These are phyloP conservation scores for Albugo laibachii DNA, from an alignment of 352 stramenopile genomes.

Conservation along the genomic window DNA sequence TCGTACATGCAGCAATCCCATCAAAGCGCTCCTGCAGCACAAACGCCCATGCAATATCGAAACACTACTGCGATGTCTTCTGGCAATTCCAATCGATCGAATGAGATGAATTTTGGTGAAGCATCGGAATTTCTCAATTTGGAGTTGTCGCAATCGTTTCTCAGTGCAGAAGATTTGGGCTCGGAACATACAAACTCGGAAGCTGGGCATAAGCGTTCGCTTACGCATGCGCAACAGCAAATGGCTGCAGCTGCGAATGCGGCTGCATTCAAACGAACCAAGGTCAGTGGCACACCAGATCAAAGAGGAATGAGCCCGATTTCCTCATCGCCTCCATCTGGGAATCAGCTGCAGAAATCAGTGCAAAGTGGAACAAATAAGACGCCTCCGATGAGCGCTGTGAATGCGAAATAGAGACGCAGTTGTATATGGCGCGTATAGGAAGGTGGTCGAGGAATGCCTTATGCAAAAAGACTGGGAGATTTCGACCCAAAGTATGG, in stretches of 20 bases:
- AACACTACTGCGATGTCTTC: conserved; percentile 11
- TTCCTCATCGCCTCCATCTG: conserved; percentile 21
- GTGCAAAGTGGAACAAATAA: conserved; percentile 54
- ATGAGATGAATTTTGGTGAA: conserved; percentile 25
- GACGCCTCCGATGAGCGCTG: conserved; percentile 71
- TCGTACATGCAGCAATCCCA: conserved; percentile 48
- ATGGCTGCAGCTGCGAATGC: conserved; percentile 64
- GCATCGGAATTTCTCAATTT: conserved; percentile 66
- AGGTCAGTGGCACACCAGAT: conserved; percentile 19
- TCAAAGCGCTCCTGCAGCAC: conserved; percentile 4
- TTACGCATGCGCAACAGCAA: conserved; percentile 64
- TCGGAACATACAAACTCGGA: conserved; percentile 2
- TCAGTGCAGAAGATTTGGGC: conserved; percentile 34
- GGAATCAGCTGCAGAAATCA: conserved; percentile 47
- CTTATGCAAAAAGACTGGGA: neutral
- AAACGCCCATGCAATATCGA: conserved; percentile 16
- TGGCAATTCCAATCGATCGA: conserved; percentile 29
- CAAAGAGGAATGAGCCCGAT: conserved; percentile 20
- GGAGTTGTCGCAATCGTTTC: conserved; percentile 47
- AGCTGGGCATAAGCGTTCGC: conserved; percentile 24
- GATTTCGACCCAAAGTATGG: neutral
- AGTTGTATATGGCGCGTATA: neutral
- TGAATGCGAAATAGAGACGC: conserved; percentile 62
- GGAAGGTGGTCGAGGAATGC: neutral
- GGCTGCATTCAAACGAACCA: conserved; percentile 65